Evolutionary conservation across 1,284 basidiomycete species (phyloP), one percentile per base, ranked within the genome.

Genomic region (Mycena citricolor): DNA sequence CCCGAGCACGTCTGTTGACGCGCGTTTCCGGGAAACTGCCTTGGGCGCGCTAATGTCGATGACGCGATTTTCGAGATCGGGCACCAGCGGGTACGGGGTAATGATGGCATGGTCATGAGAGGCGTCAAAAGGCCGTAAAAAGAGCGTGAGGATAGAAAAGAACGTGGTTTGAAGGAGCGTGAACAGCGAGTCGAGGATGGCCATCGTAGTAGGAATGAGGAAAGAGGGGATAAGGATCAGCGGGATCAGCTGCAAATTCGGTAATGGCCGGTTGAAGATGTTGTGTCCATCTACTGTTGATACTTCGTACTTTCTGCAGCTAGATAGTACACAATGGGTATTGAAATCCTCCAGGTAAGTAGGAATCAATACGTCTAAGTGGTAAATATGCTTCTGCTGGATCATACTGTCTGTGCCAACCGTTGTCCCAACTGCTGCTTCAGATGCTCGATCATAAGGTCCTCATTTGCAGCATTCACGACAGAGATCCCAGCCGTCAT

Each of bases 401-500:
- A 28, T 24, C 43, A 54, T 12, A 47, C 39, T 13, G 55, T 57
- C 42, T 57, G 39, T n/a, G 46, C 39, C 5, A 57, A 30, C 4
- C 55, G 50, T 22, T 42, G 38, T 5, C 50, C 51, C 26, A 57
- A 23, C 35, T 53, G 34, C 4, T 43, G 39, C 39, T 54, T 57
- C 14, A 57, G 23, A 14, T 57, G 53, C 24, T 57, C 37, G n/a
- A 57, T 52, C 55, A 57, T 57, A n/a, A 45, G 40, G 25, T 39
- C 20, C 25, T 54, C 55, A 20, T 53, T 29, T 16, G 38, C 12
- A 12, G 54, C 48, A 23, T 51, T 37, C 8, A 57, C 55, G 32
- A 57, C 47, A 10, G 55, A 57, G 19, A 55, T 55, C 11, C 55
- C 55, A 12, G 55, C 54, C 4, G 55, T 57, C 55, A 57, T 57